Base-by-base conservation (phyloP, 805 yeast species). In the Pichia scutulata region DNA sequence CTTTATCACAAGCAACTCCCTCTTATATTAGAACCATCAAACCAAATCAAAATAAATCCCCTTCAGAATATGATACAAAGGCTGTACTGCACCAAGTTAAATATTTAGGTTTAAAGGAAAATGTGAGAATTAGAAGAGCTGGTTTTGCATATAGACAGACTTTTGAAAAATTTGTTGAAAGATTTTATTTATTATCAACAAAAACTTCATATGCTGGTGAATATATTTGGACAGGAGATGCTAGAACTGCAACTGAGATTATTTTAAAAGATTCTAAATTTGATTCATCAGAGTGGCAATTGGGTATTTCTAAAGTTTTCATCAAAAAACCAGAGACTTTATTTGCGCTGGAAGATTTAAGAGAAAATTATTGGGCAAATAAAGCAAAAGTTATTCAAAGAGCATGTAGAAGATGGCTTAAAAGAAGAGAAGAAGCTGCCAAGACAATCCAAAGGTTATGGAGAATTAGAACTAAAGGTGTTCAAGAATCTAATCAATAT, bases 121-220 rank as follows among this genome's bases (percentile, higher is more conserved):
- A 93, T 67, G 98, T 93, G 46, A 80, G 98, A 55, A 93, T 93
- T 58, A 82, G 99, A 75, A 85, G 99, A 73, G 98, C 99, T 0
- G 99, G 99, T 44, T 93, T 93, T 68, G 99, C 99, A 1, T 93
- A 90, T 63, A 84, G 99, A 70, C 96, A 95, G 57, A 87, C 97
- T 0, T 93, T 89, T 68, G 97, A 93, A 52, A 90, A 90, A 67
- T 93, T 93, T 63, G 97, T 89, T 18, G 97, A 93, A 68, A 76
- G 98, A 62, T 93, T 93, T 65, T 92, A 89, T 65, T 70, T 93
- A 47, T 72, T 93, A 44, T 89, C 97, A 1, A 81, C 89, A 5
- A 79, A 82, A 58, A 90, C 97, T 33, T 93, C 97, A 7, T 93
- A 93, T 68, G 99, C 99, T 4, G 84, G 84, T 61, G 83, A 79